A percentile compares a stretch with the other conserved stretches of the same genome.
phyloP scores from a whole-genome alignment of 2,329 filamentous ascomycete species.

The Rhexocercosporidium sp. region DNA sequence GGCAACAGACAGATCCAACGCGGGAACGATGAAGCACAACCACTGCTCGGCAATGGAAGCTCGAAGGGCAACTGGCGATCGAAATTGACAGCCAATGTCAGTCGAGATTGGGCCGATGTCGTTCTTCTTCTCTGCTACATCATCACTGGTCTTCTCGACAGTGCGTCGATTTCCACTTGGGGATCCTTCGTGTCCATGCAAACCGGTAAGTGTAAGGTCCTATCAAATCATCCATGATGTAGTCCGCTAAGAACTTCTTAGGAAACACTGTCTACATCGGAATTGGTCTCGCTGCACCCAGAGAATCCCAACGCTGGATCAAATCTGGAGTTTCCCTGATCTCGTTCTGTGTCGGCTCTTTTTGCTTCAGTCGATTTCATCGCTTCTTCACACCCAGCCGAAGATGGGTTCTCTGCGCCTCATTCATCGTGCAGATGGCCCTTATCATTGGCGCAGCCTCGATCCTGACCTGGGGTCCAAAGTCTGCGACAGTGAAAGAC shows the following conservation, averaged over 20 bases:
- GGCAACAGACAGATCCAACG: constrained; percentile 18
- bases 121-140: constrained; percentile 75
- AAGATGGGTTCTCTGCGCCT: constrained; percentile 68
- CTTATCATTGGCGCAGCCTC: constrained; percentile 58
- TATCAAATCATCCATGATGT: neutral
- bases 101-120: constrained; percentile 68
- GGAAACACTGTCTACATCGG: constrained; percentile 82
- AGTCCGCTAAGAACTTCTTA: constrained; percentile 35
- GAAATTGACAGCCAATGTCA: constrained; percentile 51
- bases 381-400: constrained; percentile 63
- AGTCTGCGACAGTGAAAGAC: constrained; percentile 46
- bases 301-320: constrained; percentile 64
- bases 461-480: constrained; percentile 56
- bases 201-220: constrained; percentile 58
- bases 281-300: constrained; percentile 68
- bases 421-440: constrained; percentile 58
- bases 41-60: constrained; percentile 37
- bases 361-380: constrained; percentile 74
- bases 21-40: constrained; percentile 42
- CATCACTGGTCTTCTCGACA: constrained; percentile 79
- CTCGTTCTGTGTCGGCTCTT: constrained; percentile 74
- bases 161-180: constrained; percentile 77
- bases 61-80: constrained; percentile 24
- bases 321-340: constrained; percentile 74
- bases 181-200: constrained; percentile 68